Evolutionary conservation across 148 eudicot genomes (phyloP).

Genomic region (Rhododendron henanense): DNA sequence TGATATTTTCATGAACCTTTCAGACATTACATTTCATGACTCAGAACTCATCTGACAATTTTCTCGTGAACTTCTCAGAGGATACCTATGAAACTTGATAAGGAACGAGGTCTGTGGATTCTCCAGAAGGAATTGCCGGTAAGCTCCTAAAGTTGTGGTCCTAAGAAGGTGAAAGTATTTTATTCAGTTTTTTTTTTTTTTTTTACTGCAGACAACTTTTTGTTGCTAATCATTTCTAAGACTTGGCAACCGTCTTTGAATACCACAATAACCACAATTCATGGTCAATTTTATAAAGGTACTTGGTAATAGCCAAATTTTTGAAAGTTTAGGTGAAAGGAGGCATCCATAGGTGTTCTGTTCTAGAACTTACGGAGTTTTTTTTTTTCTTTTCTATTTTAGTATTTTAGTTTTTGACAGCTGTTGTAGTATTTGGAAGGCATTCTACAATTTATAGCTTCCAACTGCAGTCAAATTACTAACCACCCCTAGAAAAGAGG

Average conservation of each 20-base stretch:
- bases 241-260: neutral
- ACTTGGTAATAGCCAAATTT: neutral
- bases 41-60: neutral
- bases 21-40: neutral
- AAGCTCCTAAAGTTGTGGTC: conserved; percentile 20
- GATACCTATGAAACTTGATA: conserved; percentile 57
- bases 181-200: neutral
- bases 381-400: neutral
- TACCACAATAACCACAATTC: neutral
- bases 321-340: neutral
- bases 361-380: neutral
- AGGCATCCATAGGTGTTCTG: neutral
- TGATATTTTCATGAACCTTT: neutral
- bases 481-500: neutral
- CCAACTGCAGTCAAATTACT: neutral
- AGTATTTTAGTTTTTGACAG: neutral
- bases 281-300: neutral
- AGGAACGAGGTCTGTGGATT: conserved; percentile 59
- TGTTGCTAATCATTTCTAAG: neutral
- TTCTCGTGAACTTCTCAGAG: conserved; percentile 37
- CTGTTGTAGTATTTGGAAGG: neutral
- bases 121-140: conserved; percentile 81
- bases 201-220: neutral
- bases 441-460: conserved; percentile 6
- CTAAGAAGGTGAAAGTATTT: neutral